Evolutionary conservation across 139 green algal species (phyloP).

Genomic region (Chlorella vulgaris): DNA sequence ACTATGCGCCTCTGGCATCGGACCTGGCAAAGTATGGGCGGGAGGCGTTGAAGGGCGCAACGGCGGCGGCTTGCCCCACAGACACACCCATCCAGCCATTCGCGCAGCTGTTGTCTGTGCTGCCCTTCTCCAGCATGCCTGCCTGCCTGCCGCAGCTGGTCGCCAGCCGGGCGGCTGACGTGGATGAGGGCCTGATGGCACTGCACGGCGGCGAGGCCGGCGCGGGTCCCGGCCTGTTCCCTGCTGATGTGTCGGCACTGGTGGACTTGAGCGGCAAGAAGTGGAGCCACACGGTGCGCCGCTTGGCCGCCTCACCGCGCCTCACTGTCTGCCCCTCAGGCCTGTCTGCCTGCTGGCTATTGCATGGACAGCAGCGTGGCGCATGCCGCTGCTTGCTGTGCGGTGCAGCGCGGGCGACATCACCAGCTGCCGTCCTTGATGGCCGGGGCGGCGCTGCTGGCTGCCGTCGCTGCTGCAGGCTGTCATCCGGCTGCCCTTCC

Average conservation of each 20-base stretch:
- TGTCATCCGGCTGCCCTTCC: constrained; percentile 59
- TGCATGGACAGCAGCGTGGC: not conserved
- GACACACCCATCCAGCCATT: constrained; percentile 61
- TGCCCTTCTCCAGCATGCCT: constrained; percentile 59
- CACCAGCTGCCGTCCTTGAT: not conserved
- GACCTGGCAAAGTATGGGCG: constrained; percentile 40
- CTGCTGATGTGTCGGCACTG: constrained; percentile 31
- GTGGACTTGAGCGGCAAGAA: constrained; percentile 70
- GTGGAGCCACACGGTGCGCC: constrained; percentile 61
- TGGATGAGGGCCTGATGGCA: constrained; percentile 38
- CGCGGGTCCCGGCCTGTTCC: not conserved
- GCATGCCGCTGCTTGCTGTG: not conserved
- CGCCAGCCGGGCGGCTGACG: constrained; percentile 24
- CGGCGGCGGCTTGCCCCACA: constrained; percentile 35
- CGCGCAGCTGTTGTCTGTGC: constrained; percentile 65
- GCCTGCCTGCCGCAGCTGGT: constrained; percentile 55
- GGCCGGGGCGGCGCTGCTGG: not conserved
- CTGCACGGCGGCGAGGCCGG: constrained; percentile 26
- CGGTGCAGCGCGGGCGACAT: too few species aligned
- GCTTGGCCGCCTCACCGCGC: not conserved
- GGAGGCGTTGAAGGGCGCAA: constrained; percentile 29
- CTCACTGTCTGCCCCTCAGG: not conserved
- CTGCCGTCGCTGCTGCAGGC: constrained; percentile 19
- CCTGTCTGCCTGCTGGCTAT: not conserved
- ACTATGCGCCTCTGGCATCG: constrained; percentile 59